Percentiles rank a stretch among this genome's conserved stretches.
Conservation (phyloP, 345 rosid genomes). For the Jatropha curcas region DNA sequence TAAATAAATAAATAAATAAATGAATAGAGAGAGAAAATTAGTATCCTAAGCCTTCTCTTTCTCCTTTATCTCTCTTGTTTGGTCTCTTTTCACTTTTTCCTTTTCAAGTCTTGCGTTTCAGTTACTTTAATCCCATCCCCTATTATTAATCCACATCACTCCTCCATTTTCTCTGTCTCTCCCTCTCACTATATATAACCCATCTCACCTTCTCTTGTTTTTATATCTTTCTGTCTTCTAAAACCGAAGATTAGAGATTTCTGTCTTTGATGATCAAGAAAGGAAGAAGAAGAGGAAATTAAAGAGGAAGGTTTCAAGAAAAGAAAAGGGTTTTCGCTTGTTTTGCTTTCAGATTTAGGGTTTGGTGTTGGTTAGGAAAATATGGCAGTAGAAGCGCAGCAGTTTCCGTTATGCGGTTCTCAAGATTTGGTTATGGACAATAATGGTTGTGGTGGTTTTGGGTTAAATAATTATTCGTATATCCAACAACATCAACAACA, state of each 20-base stretch:
- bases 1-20: conserved; percentile 19
- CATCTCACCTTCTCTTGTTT: conserved; percentile 7
- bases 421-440: conserved; percentile 49
- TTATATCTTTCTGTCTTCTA: background rate
- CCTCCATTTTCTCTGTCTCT: background rate
- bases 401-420: conserved; percentile 45
- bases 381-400: conserved; percentile 74
- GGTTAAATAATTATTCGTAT: conserved; percentile 3
- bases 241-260: too few relatives aligned
- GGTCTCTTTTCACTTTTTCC: background rate
- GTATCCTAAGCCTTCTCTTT: conserved; percentile 33
- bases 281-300: background rate
- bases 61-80: conserved; percentile 17
- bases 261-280: too few relatives aligned
- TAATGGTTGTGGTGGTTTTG: conserved; percentile 27
- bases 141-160: conserved; percentile 24
- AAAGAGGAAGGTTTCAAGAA: background rate
- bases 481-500: conserved; percentile 21
- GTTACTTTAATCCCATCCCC: conserved; percentile 35
- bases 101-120: conserved; percentile 31
- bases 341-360: background rate
- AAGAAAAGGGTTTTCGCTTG: background rate
- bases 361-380: too few relatives aligned
- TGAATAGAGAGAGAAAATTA: background rate
- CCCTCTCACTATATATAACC: conserved; percentile 23